phyloP scores from a whole-genome alignment of 2,329 filamentous ascomycete species.

The Colletotrichum truncatum region DNA sequence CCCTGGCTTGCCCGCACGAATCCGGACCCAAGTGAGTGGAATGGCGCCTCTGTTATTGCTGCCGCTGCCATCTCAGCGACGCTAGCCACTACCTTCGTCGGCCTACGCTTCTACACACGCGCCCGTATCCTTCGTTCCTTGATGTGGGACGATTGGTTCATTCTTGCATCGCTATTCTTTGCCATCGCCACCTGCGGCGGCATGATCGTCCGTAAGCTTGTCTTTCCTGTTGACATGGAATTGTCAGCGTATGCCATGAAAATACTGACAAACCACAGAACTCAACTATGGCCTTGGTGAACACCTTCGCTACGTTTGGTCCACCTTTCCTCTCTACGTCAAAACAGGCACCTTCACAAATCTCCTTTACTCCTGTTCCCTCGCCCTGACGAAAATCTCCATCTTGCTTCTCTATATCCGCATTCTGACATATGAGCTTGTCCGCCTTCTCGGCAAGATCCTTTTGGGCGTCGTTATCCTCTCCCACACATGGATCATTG shows the following conservation, averaged over 20 bases:
- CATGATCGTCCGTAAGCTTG: conserved; percentile 26
- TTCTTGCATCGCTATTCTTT: conserved; percentile 41
- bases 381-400: conserved; percentile 34
- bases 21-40: conserved; percentile 26
- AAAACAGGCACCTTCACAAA: conserved; percentile 25
- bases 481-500: conserved; percentile 34
- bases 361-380: conserved; percentile 31
- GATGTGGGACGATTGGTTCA: conserved; percentile 44
- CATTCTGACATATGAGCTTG: conserved; percentile 34
- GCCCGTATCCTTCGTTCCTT: conserved; percentile 42
- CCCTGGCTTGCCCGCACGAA: neutral
- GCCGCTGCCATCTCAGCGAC: conserved; percentile 29
- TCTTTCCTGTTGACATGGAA: neutral
- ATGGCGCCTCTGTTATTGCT: conserved; percentile 28
- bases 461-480: conserved; percentile 30
- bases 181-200: conserved; percentile 25
- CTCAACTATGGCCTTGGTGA: conserved; percentile 24
- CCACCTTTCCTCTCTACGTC: conserved; percentile 8
- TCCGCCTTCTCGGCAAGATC: conserved; percentile 36
- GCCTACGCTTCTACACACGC: conserved; percentile 45
- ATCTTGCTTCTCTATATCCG: conserved; percentile 36
- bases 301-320: conserved; percentile 14
- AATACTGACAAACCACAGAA: conserved; percentile 11
- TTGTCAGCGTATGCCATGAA: no score
- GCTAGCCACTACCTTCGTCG: conserved; percentile 40